Evolutionary conservation across 2,329 filamentous ascomycete species (phyloP).

Genomic region (Exutisphaerella laricina): DNA sequence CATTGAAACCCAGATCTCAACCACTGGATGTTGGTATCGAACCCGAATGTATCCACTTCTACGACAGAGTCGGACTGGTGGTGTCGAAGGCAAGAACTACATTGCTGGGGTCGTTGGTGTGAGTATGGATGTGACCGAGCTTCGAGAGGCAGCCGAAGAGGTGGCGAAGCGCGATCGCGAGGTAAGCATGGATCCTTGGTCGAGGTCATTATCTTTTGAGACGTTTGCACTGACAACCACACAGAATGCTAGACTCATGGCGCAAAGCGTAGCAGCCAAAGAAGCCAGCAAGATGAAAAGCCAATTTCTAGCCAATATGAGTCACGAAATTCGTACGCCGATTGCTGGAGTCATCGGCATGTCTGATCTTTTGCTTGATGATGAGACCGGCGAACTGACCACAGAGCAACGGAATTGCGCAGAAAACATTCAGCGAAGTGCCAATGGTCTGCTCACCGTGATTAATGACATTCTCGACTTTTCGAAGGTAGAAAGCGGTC

Average conservation of each 20-base stretch:
- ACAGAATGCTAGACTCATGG: slow-evolving; percentile 62
- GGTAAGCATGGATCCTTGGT: not conserved
- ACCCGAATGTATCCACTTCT: slow-evolving; percentile 65
- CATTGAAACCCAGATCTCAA: slow-evolving; percentile 55
- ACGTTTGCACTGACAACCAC: not conserved
- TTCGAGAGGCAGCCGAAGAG: slow-evolving; percentile 59
- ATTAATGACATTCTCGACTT: slow-evolving; percentile 92
- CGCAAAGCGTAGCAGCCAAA: slow-evolving; percentile 71
- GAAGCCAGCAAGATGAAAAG: slow-evolving; percentile 76
- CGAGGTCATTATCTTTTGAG: slow-evolving; percentile 26
- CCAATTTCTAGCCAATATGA: slow-evolving; percentile 65
- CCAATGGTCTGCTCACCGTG: slow-evolving; percentile 74
- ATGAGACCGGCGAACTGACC: slow-evolving; percentile 48
- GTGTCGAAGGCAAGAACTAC: slow-evolving; percentile 47
- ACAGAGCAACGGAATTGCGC: slow-evolving; percentile 69
- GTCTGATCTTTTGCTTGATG: slow-evolving; percentile 67
- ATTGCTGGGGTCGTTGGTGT: slow-evolving; percentile 71
- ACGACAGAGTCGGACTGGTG: slow-evolving; percentile 50
- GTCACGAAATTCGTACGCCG: slow-evolving; percentile 44
- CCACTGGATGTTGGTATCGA: slow-evolving; percentile 61
- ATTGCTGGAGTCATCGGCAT: slow-evolving; percentile 78
- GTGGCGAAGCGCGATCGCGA: slow-evolving; percentile 58
- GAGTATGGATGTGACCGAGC: slow-evolving; percentile 73
- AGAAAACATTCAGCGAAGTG: slow-evolving; percentile 72
- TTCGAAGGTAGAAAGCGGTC: slow-evolving; percentile 72